A percentile compares a stretch with the other conserved stretches of the same genome.
Conservation (phyloP, 805 yeast genomes). For the Candida alai region DNA sequence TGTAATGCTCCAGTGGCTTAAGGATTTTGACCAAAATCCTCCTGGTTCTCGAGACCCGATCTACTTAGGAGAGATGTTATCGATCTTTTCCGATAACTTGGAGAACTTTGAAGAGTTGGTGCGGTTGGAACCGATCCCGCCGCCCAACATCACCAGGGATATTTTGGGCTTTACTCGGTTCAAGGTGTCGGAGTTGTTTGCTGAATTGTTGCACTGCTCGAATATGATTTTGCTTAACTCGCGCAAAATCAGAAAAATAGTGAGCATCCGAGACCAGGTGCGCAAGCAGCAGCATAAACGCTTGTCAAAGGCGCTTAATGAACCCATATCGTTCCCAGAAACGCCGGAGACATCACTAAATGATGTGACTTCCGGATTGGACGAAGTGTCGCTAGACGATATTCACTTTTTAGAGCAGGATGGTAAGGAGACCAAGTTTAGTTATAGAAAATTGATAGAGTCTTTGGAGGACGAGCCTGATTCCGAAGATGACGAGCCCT, state of each 20-base stretch:
- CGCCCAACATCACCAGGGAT: constrained; percentile 13
- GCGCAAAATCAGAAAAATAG: constrained; percentile 62
- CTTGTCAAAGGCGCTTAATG: constrained; percentile 39
- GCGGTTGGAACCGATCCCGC: constrained; percentile 27
- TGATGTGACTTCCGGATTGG: constrained; percentile 35
- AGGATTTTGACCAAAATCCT: constrained; percentile 73
- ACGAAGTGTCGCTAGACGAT: constrained; percentile 32
- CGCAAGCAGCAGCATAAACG: constrained; percentile 44
- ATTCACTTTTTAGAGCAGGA: constrained; percentile 14
- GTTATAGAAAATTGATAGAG: constrained; percentile 20
- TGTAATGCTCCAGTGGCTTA: constrained; percentile 42
- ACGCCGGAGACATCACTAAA: constrained; percentile 15
- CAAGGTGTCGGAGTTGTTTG: constrained; percentile 86
- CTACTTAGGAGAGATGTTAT: constrained; percentile 81
- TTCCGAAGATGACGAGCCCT: constrained; percentile 44
- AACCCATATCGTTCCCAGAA: constrained; percentile 24
- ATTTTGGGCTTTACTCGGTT: constrained; percentile 90
- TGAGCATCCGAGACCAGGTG: constrained; percentile 63
- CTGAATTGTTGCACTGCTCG: constrained; percentile 94
- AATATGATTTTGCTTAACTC: constrained; percentile 91
- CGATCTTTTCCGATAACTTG: constrained; percentile 70
- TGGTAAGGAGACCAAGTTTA: constrained; percentile 12
- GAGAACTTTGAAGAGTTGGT: constrained; percentile 66
- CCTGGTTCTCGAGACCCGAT: constrained; percentile 92
- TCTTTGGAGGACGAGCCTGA: constrained; percentile 28